phyloP scores from a whole-genome alignment of 768 basidiomycete species.

The Mycena leptocephala region DNA sequence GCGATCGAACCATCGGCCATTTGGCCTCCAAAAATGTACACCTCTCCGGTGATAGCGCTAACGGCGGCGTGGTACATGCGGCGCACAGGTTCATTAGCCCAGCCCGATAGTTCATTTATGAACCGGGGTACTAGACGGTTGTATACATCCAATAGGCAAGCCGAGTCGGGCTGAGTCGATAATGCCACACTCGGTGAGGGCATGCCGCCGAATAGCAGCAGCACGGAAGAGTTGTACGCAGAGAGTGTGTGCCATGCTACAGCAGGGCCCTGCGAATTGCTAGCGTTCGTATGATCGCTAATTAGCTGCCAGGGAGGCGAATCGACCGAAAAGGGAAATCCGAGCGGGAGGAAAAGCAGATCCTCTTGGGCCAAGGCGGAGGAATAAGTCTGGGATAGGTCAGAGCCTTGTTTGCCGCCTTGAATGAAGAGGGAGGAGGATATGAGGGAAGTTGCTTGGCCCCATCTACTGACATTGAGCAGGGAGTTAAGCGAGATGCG shows the following conservation, averaged over 20 bases:
- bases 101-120: constrained; percentile 62
- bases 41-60: constrained; percentile 60
- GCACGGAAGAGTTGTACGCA: constrained; percentile 68
- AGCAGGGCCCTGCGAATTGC: constrained; percentile 69
- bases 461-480: constrained; percentile 79
- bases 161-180: constrained; percentile 77
- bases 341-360: constrained; percentile 78
- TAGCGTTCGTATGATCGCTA: constrained; percentile 60
- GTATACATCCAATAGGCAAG: constrained; percentile 66
- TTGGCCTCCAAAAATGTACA: constrained; percentile 87
- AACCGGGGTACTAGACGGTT: constrained; percentile 60
- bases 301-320: constrained; percentile 82
- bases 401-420: constrained; percentile 86
- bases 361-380: constrained; percentile 84
- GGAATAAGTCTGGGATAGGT: constrained; percentile 79
- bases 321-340: constrained; percentile 67
- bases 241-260: constrained; percentile 89
- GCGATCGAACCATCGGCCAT: constrained; percentile 84
- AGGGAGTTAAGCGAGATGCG: not conserved
- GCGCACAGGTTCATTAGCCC: constrained; percentile 80
- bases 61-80: constrained; percentile 84
- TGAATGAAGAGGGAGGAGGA: constrained; percentile 79
- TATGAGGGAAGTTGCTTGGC: constrained; percentile 77
- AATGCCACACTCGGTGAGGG: constrained; percentile 71
- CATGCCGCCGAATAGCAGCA: constrained; percentile 85